phyloP scores from a whole-genome alignment of 306 rosid species.

The Erythrophleum fordii region DNA sequence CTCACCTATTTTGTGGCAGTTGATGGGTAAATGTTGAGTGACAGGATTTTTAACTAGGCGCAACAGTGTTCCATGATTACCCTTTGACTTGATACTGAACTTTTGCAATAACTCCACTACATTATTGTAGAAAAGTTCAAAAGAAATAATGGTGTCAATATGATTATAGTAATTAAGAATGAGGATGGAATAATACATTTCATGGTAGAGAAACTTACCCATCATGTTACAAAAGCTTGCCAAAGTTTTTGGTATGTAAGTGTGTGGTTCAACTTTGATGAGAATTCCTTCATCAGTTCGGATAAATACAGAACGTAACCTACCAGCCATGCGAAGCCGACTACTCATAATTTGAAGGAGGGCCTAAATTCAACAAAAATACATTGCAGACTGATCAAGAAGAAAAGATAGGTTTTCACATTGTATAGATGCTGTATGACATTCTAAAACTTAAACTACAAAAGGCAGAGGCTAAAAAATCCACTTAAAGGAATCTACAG shows the following conservation, averaged over 20 bases:
- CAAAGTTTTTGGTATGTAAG: constrained; percentile 23
- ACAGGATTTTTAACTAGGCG: constrained; percentile 33
- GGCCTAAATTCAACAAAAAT: background rate
- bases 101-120: background rate
- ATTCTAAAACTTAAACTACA: background rate
- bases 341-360: constrained; percentile 37
- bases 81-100: background rate
- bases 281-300: constrained; percentile 32
- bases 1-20: constrained; percentile 31
- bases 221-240: constrained; percentile 35
- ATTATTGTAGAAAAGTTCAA: background rate
- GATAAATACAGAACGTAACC: constrained; percentile 29
- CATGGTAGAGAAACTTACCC: constrained; percentile 19
- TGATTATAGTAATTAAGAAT: constrained; percentile 1
- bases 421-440: background rate
- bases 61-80: constrained; percentile 18
- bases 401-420: background rate
- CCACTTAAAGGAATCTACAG: background rate
- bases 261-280: constrained; percentile 35
- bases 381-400: background rate
- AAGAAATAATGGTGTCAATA: background rate
- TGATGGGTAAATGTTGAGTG: constrained; percentile 24
- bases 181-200: background rate
- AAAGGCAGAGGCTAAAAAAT: background rate
- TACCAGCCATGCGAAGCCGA: constrained; percentile 32